Evolutionary conservation across 208 protist genomes (phyloP).

Genomic region (Eutreptiella sp.): DNA sequence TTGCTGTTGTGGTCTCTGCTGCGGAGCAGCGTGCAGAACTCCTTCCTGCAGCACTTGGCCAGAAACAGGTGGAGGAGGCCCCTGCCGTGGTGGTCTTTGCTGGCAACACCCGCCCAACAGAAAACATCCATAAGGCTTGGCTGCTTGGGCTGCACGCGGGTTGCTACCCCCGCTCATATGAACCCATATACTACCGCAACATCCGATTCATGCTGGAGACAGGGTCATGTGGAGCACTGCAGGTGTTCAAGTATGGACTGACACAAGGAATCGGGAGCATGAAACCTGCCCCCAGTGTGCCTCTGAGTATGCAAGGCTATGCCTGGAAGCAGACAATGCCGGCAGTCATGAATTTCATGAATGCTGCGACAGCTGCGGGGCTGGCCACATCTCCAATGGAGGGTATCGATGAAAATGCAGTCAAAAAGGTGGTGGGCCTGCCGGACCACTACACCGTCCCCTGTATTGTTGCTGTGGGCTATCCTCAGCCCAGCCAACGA

Average conservation of each 20-base stretch:
- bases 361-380: constrained; percentile 52
- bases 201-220: constrained; percentile 62
- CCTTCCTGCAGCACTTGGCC: constrained; percentile 50
- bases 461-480: constrained; percentile 62
- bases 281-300: constrained; percentile 59
- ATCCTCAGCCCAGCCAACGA: too few relatives aligned
- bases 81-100: constrained; percentile 64
- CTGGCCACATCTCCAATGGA: constrained; percentile 66
- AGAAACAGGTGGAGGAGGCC: constrained; percentile 57
- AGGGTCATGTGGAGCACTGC: constrained; percentile 50
- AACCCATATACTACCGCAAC: constrained; percentile 58
- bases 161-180: constrained; percentile 42
- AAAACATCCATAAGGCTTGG: constrained; percentile 56
- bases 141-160: constrained; percentile 35
- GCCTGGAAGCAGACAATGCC: constrained; percentile 79
- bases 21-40: constrained; percentile 37
- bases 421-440: constrained; percentile 57
- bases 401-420: constrained; percentile 66
- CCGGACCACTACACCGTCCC: constrained; percentile 60
- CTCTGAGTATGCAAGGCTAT: constrained; percentile 56
- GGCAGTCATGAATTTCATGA: constrained; percentile 61
- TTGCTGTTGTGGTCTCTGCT: constrained; percentile 64
- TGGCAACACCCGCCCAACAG: constrained; percentile 51
- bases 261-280: constrained; percentile 44
- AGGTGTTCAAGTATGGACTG: constrained; percentile 54